These are phyloP conservation scores for Uncinocarpus reesii DNA, from an alignment of 2,329 filamentous ascomycete species.

Conservation along the genomic window DNA sequence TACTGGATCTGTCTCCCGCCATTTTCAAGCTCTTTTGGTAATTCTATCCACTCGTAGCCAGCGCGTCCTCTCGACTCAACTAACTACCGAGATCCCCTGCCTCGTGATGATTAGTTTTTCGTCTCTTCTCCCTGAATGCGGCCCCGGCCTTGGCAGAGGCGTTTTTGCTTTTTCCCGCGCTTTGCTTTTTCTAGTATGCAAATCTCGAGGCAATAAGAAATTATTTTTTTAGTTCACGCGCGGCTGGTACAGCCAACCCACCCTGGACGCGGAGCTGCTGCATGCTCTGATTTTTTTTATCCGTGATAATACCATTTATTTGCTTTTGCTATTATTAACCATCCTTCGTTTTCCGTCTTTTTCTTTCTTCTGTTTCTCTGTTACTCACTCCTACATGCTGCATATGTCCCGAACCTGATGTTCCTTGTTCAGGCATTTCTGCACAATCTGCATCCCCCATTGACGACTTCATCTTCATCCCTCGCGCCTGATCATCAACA, in stretches of 20 bases:
- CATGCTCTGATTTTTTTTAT: background rate
- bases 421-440: background rate
- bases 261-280: background rate
- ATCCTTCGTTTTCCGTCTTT: background rate
- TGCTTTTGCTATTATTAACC: conserved; percentile 1
- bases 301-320: background rate
- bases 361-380: background rate
- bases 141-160: conserved; percentile 3
- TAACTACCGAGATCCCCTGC: too few species aligned
- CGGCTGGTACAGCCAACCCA: background rate
- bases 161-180: conserved; percentile 4
- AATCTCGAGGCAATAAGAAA: background rate
- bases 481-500: background rate
- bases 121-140: too few species aligned
- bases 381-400: background rate
- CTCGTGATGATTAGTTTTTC: too few species aligned
- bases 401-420: too few species aligned
- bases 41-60: too few species aligned
- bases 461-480: background rate
- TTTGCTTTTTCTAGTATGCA: background rate
- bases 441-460: background rate
- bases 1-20: too few species aligned
- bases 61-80: too few species aligned
- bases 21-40: too few species aligned
- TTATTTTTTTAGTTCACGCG: background rate